Conservation (phyloP, 768 basidiomycete genomes). For the Rhodotorula taiwanensis region DNA sequence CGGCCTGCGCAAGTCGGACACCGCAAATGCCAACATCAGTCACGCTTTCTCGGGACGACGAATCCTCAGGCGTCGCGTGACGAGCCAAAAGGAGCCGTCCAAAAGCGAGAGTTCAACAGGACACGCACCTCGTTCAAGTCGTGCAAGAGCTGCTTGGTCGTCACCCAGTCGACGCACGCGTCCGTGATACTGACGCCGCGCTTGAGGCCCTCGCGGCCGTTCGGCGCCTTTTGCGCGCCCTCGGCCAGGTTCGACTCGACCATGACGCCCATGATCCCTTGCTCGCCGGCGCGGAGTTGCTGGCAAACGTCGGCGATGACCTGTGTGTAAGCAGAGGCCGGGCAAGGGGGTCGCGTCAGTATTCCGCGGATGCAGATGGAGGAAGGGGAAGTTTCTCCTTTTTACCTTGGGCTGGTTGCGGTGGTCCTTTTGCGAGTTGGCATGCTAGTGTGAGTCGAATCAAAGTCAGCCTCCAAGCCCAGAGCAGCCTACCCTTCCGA, state of each 20-base stretch:
- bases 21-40: background rate
- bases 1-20: background rate
- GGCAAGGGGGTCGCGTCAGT: background rate
- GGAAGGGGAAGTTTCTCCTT: no score
- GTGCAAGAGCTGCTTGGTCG: conserved; percentile 68
- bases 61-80: no score
- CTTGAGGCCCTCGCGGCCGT: conserved; percentile 40
- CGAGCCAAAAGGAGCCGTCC: no score
- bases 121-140: conserved; percentile 42
- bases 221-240: conserved; percentile 82
- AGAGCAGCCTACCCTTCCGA: no score
- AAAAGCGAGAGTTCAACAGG: background rate
- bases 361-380: conserved; percentile 1
- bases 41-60: background rate
- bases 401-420: conserved; percentile 73
- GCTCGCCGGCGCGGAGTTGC: conserved; percentile 64
- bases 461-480: no score
- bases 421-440: conserved; percentile 93
- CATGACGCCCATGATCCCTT: conserved; percentile 87
- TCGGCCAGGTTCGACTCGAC: conserved; percentile 89
- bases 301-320: conserved; percentile 63
- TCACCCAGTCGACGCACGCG: conserved; percentile 80
- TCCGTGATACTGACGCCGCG: conserved; percentile 72
- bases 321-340: background rate
- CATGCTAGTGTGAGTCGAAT: conserved; percentile 50